Evolutionary conservation across 179 eudicot species (phyloP), one percentile per base, ranked within the genome.

Genomic region (Gypsophila paniculata): DNA sequence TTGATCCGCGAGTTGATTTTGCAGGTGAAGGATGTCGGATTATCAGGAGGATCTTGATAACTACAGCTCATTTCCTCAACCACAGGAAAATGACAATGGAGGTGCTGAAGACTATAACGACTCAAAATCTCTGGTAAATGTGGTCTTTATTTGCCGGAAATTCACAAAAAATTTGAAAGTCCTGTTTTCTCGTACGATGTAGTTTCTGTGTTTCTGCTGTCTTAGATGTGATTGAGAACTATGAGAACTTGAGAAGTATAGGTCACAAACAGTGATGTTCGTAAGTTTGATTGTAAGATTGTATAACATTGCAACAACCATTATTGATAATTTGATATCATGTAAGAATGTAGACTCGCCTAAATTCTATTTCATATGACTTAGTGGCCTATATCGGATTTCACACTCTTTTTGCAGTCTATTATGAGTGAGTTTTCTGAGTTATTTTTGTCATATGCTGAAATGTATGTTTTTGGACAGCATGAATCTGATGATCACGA

Each of bases 401-500:
- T 15, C 19, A 51, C n/a, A 51, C 55, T n/a, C 55, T n/a, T 51
- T 51, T 13, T 51, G 55, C 3, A n/a, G 21, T 44, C 42, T 53
- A 23, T 46, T 15, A 19, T 36, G 14, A 54, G 34, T 15, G 18
- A 6, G 12, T 3, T 44, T 59, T 58, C 6, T 17, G 34, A 0
- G 19, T 51, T 6, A 36, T 70, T 8, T 34, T 63, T 10, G 25
- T 46, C 36, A 18, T 57, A 17, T 63, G 65, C 63, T 76, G 42
- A 76, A 53, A 9, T 42, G 8, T 6, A 23, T 65, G 69, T 72
- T 25, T 6, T 32, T 61, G 69, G 72, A 53, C 75, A 76, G 82
- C 82, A 76, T 71, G 72, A 65, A 39, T 73, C 85, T 68, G 80
- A 69, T 44, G 82, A 76, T 67, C 75, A 72, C 66, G 80, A 70